phyloP scores from a whole-genome alignment of 768 basidiomycete genomes.

The Lactifluus volemus region DNA sequence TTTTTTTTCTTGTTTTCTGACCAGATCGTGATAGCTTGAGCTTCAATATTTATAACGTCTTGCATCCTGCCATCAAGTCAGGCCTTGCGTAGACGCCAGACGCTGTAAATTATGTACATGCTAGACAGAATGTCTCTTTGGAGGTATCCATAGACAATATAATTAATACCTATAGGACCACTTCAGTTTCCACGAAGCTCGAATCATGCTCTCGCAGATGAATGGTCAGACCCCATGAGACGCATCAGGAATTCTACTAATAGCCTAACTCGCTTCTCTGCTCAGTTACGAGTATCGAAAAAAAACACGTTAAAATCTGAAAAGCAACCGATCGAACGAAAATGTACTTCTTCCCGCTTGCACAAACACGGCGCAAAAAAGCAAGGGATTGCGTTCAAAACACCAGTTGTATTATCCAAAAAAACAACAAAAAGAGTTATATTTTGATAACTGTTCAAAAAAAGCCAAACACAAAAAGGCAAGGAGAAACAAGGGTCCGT shows the following conservation, averaged over 20 bases:
- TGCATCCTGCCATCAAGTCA: constrained; percentile 27
- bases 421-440: no score
- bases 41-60: constrained; percentile 68
- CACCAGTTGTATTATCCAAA: no score
- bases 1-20: constrained; percentile 1
- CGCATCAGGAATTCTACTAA: no score
- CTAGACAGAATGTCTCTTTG: background rate
- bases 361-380: no score
- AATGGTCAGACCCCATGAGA: background rate
- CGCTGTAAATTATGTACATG: background rate
- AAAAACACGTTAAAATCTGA: no score
- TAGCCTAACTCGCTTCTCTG: no score
- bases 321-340: no score
- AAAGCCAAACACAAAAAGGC: background rate
- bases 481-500: background rate
- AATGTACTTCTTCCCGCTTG: no score
- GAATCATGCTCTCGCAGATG: background rate
- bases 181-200: no score
- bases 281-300: no score
- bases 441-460: background rate
- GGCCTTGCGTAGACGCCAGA: constrained; percentile 1
- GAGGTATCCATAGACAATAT: background rate
- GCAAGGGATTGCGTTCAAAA: no score
- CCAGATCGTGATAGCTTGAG: constrained; percentile 42
- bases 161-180: background rate